A percentile compares a stretch with the other conserved stretches of the same genome.
Conservation (phyloP, 805 yeast genomes). For the Kurtzmaniella fragi region DNA sequence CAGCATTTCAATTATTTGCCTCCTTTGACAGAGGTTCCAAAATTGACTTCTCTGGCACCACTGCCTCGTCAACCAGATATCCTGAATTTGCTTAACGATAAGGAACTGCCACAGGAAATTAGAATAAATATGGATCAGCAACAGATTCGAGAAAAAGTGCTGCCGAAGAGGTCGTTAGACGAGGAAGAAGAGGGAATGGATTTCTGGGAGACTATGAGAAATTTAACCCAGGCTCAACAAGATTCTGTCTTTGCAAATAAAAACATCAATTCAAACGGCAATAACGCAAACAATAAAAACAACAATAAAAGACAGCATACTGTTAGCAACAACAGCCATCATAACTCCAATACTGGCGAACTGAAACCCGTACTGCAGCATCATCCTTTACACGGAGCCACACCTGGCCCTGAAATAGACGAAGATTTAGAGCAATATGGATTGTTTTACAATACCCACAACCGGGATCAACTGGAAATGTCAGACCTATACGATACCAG, state of each 20-base stretch:
- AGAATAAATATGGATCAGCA: too few species aligned
- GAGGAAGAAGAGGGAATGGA: slow-evolving; percentile 63
- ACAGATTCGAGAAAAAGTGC: too few species aligned
- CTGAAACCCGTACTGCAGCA: slow-evolving; percentile 48
- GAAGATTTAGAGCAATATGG: slow-evolving; percentile 36
- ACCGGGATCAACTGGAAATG: slow-evolving; percentile 19
- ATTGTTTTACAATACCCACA: slow-evolving; percentile 30
- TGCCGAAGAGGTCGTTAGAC: slow-evolving; percentile 2
- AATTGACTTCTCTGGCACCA: slow-evolving; percentile 54
- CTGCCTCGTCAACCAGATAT: slow-evolving; percentile 19
- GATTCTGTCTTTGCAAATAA: slow-evolving; percentile 15
- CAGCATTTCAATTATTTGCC: slow-evolving; percentile 75
- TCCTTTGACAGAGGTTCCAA: slow-evolving; percentile 66
- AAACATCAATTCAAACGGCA: slow-evolving; percentile 7
- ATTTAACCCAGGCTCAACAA: slow-evolving; percentile 38
- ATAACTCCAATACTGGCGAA: background rate
- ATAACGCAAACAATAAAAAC: slow-evolving; percentile 2
- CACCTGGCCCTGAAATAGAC: slow-evolving; percentile 20
- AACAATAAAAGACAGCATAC: background rate
- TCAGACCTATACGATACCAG: slow-evolving; percentile 11
- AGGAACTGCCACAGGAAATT: too few species aligned
- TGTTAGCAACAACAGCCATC: slow-evolving; percentile 3
- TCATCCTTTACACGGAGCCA: slow-evolving; percentile 42
- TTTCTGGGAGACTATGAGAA: slow-evolving; percentile 67
- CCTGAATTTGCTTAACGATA: too few species aligned